Base-by-base conservation (phyloP, 2,329 filamentous ascomycete species). In the Tolypocladium sp. region DNA sequence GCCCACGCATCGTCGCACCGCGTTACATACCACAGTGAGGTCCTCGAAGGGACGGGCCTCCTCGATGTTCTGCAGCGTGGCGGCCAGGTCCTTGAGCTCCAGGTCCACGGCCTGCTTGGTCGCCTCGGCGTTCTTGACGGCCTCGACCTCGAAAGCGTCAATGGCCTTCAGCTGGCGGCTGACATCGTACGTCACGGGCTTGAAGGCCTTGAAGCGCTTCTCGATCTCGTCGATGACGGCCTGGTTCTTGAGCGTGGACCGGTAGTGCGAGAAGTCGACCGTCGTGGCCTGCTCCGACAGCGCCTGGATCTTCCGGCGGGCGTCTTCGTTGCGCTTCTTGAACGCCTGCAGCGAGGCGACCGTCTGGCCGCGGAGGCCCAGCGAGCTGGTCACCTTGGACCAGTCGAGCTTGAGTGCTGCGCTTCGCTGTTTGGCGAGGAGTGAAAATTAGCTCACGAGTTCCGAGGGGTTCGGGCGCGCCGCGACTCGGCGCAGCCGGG, bases 301-400 rank as follows among this genome's bases (percentile, higher is more conserved):
- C 63, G 85, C 71, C 77, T 89, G 86, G 63, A 99, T 84, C 81
- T 93, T 93, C 82, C 94, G 93, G 79, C 93, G 92, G 74, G 91
- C 93, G 76, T 97, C 92, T 76, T 99, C 94, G 84, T 97, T 97
- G 81, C 94, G 92, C 87, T 96, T 94, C 87, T 99, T 99, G 89
- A 99, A 99, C 67, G 91, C 85, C 76, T 93, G 89, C 63, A 99
- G 91, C 63, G 93, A 89, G 71, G 88, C 80, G 68, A 91, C 92
- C 68, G 94, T 99, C 82, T 92, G 90, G 76, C 94, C 94, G 77
- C 91, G 91, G 77, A 99, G 91, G 77, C 93, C 93, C 72, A 99
- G 92, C 74, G 93, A 95, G 79, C 85, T 86, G 79, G 89, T 89
- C 73, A 99, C 86, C 82, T 95, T 94, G 81, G 86, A 86, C 94